Base-by-base conservation (phyloP, 116 monocot genomes). In the Trichopus zeylanicus region DNA sequence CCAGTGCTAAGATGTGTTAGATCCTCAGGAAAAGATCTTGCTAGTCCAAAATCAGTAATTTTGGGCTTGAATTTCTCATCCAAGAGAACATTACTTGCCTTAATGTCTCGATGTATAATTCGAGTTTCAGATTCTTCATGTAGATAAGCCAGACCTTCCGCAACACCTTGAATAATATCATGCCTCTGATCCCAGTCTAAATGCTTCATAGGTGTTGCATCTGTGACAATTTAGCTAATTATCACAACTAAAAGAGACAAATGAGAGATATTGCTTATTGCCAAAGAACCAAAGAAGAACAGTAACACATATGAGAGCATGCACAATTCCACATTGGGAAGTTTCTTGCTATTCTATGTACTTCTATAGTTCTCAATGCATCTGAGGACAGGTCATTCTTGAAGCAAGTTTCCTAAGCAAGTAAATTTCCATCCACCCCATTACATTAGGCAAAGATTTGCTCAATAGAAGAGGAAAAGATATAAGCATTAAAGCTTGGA, bases 41-140 rank as follows among this genome's bases (percentile, higher is more conserved):
- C 85, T 22, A 86, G 74, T 30, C 85, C 85, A 78, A 86, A 86
- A 74, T 86, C 85, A 27, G 81, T 71, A 46, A 86, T 86, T 38
- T 78, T 86, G 39, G 85, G 73, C 64, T 74, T 86, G n/a, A 81
- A 38, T 29, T 75, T 68, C 19, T 75, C 78, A 62, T 89, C 84
- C 61, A 89, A 63, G 3, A 89, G 63, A 53, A 89, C 73, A 63
- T 89, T 89, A 26, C 85, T 89, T n/a, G 85, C 85, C 65, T 89
- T 89, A 5, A 89, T 72, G 31, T 89, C 84, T 51, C 89, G 64
- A 48, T 89, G 89, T 21, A 89, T 81, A 28, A 89, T 81, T 30
- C 73, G 73, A 28, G 67, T 67, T 62, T 78, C 73, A 34, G 85
- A 85, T 48, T 89, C 89, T 38, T 89, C 81, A 52, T 89, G 89